phyloP scores from a whole-genome alignment of 1,284 basidiomycete species.

The Ganoderma boninense region DNA sequence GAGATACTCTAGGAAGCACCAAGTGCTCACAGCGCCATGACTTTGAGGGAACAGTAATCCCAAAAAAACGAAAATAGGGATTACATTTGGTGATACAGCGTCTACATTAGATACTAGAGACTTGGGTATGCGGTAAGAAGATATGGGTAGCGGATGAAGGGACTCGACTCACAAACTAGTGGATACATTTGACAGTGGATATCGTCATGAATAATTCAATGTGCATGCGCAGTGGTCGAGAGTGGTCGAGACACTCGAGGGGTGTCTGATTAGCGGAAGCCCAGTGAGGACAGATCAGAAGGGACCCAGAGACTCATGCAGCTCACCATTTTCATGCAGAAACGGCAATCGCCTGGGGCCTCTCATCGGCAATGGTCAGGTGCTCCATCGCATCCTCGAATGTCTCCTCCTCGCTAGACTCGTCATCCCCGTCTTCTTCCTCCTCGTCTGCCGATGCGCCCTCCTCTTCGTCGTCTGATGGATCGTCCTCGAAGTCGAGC shows the following conservation, averaged over 20 bases:
- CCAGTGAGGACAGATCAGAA: neutral
- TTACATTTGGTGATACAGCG: slow-evolving; percentile 1
- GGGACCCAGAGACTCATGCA: neutral
- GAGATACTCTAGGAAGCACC: neutral
- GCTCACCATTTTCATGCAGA: slow-evolving; percentile 36
- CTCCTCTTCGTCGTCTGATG: slow-evolving; percentile 58
- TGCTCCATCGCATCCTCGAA: slow-evolving; percentile 76
- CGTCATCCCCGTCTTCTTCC: slow-evolving; percentile 49
- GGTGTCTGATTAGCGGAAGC: neutral
- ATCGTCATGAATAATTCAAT: neutral
- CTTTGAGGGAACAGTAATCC: neutral
- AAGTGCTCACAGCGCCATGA: neutral
- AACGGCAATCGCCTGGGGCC: slow-evolving; percentile 36
- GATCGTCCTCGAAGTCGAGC: slow-evolving; percentile 78
- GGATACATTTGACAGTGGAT: slow-evolving; percentile 18
- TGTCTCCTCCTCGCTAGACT: slow-evolving; percentile 50
- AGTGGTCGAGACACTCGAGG: neutral
- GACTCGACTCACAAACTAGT: slow-evolving; percentile 23
- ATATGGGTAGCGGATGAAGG: neutral
- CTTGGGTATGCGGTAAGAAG: neutral
- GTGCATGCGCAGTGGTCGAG: too few species aligned
- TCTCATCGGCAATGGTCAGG: slow-evolving; percentile 55
- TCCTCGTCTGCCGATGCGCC: slow-evolving; percentile 34
- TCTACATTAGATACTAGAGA: neutral
- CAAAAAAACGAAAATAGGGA: neutral